Conservation (phyloP, 768 basidiomycete species). For the Epithele typhae region DNA sequence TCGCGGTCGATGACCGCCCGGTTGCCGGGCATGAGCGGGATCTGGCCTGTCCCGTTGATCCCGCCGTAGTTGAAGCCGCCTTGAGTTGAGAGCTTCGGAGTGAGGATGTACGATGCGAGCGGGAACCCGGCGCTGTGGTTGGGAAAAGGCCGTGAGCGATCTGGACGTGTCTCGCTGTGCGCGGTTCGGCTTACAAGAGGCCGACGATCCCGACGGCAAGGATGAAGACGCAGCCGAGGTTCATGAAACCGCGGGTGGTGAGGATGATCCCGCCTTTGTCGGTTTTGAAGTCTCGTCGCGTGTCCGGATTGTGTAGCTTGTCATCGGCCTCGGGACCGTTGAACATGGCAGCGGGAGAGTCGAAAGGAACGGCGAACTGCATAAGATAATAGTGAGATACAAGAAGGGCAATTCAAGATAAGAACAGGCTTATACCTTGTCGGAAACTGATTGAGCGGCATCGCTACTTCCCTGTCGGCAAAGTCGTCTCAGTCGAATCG, state of each 20-base stretch:
- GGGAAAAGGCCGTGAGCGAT: not conserved
- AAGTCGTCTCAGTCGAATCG: no score
- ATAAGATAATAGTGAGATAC: no score
- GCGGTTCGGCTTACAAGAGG: conserved; percentile 60
- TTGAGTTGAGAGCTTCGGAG: conserved; percentile 23
- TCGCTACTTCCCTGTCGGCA: no score
- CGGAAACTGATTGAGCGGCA: no score
- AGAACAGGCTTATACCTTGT: no score
- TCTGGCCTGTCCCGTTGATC: conserved; percentile 42
- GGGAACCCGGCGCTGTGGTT: conserved; percentile 42
- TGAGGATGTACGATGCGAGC: conserved; percentile 33
- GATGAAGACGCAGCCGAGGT: conserved; percentile 63
- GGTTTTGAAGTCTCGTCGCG: conserved; percentile 20
- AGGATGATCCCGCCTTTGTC: conserved; percentile 41
- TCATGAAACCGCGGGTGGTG: conserved; percentile 58
- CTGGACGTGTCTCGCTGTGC: no score
- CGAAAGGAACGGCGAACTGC: no score
- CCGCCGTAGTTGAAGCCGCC: conserved; percentile 42
- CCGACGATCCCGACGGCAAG: conserved; percentile 43
- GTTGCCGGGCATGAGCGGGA: conserved; percentile 35
- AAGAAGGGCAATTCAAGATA: no score
- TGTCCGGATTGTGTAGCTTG: no score
- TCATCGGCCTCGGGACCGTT: no score
- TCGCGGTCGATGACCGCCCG: conserved; percentile 49
- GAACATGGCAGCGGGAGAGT: no score